Percentiles rank a stretch among this genome's conserved stretches.
Conservation (phyloP, 805 yeast species). For the Hanseniaspora thailandica region DNA sequence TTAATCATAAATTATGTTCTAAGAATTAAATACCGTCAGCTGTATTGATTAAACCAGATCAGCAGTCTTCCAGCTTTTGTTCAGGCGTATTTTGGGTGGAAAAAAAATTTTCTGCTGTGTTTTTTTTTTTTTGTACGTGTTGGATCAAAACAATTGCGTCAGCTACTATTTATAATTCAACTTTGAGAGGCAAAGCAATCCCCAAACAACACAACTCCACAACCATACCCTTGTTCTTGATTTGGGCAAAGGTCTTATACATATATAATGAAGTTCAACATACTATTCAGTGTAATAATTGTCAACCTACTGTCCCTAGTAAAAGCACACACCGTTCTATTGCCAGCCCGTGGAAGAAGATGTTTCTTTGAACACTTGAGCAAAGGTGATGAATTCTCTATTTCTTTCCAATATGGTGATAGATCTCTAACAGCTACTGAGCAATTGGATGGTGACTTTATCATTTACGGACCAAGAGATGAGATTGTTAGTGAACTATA, state of each 20-base stretch:
- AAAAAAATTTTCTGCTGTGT: too few relatives aligned
- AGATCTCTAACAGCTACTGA: slow-evolving; percentile 61
- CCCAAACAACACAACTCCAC: too few relatives aligned
- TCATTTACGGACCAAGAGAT: slow-evolving; percentile 36
- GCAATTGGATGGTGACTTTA: slow-evolving; percentile 59
- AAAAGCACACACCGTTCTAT: slow-evolving; percentile 64
- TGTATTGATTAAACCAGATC: too few relatives aligned
- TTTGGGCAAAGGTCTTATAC: not conserved
- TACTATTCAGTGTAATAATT: not conserved
- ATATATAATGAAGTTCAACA: not conserved
- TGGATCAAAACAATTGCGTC: not conserved
- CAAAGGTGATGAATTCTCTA: slow-evolving; percentile 73
- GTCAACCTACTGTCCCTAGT: slow-evolving; percentile 15
- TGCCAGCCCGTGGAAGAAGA: slow-evolving; percentile 73
- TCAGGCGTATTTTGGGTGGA: not conserved
- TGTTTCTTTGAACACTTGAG: slow-evolving; percentile 81
- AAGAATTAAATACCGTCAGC: too few relatives aligned
- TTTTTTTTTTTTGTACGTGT: not conserved
- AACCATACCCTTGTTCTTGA: too few relatives aligned
- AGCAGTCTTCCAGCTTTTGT: not conserved
- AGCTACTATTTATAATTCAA: not conserved
- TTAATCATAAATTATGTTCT: not conserved
- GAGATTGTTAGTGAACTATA: slow-evolving; percentile 39
- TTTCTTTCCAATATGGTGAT: slow-evolving; percentile 87
- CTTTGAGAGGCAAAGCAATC: too few relatives aligned